These are phyloP conservation scores for Colletotrichum lindemuthianum DNA, from an alignment of 2,329 filamentous ascomycete species.

Conservation along the genomic window DNA sequence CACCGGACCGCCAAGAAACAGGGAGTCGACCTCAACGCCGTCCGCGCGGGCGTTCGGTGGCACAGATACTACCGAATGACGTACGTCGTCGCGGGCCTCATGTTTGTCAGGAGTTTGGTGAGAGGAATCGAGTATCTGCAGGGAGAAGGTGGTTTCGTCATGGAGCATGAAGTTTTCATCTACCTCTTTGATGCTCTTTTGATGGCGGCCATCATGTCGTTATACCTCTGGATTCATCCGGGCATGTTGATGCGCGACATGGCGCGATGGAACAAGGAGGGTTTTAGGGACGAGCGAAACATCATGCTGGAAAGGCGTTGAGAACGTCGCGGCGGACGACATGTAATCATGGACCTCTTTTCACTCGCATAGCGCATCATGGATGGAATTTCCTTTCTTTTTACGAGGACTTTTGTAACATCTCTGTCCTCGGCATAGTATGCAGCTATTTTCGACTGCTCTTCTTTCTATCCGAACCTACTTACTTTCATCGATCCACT, in stretches of 20 bases:
- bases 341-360: neutral
- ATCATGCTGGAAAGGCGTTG: slow-evolving; percentile 20
- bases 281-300: slow-evolving; percentile 8
- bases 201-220: slow-evolving; percentile 52
- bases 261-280: neutral
- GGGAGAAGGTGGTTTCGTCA: slow-evolving; percentile 46
- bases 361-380: no score
- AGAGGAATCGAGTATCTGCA: slow-evolving; percentile 37
- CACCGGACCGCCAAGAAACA: slow-evolving; percentile 10
- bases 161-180: slow-evolving; percentile 51
- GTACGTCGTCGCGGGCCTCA: slow-evolving; percentile 32
- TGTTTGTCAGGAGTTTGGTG: slow-evolving; percentile 37
- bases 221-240: slow-evolving; percentile 37
- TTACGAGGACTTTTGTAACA: neutral
- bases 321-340: neutral
- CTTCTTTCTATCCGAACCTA: neutral
- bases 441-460: neutral
- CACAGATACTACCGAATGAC: slow-evolving; percentile 35
- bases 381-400: neutral
- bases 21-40: neutral
- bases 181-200: slow-evolving; percentile 54
- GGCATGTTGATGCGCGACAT: slow-evolving; percentile 29
- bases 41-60: slow-evolving; percentile 30
- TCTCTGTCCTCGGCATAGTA: no score
- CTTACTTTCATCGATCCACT: slow-evolving; percentile 23